Evolutionary conservation across 768 basidiomycete species (phyloP).

Genomic region (Suillus plorans): DNA sequence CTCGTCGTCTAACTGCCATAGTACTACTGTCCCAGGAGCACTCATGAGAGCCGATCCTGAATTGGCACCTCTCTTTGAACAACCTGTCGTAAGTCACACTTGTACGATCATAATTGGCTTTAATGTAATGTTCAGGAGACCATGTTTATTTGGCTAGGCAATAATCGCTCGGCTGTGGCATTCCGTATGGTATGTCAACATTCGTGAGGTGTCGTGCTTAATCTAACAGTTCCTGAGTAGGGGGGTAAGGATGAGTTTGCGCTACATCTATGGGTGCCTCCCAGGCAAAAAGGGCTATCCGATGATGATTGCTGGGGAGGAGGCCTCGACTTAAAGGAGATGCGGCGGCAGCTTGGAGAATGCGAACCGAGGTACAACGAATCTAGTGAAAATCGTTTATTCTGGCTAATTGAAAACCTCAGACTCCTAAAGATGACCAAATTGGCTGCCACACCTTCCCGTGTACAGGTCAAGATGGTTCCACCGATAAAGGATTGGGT

Average conservation of each 20-base stretch:
- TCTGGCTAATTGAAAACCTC: background rate
- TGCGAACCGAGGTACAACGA: conserved; percentile 40
- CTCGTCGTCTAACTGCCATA: conserved; percentile 15
- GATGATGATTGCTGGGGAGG: conserved; percentile 35
- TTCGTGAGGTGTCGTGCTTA: background rate
- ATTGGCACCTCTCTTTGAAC: conserved; percentile 32
- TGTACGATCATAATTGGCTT: too few species aligned
- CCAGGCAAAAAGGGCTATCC: conserved; percentile 29
- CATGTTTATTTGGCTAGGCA: conserved; percentile 20
- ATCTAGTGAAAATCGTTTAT: background rate
- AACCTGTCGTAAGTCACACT: conserved; percentile 17
- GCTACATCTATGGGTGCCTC: conserved; percentile 26
- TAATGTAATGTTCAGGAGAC: conserved; percentile 9
- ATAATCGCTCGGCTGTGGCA: conserved; percentile 20
- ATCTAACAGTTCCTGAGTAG: conserved; percentile 22
- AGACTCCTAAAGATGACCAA: conserved; percentile 40
- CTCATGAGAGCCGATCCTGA: conserved; percentile 41
- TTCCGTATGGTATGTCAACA: conserved; percentile 21
- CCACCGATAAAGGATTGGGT: conserved; percentile 47
- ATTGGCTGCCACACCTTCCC: conserved; percentile 33
- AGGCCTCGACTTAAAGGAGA: conserved; percentile 30
- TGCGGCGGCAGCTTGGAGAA: conserved; percentile 27
- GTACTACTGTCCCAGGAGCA: conserved; percentile 41
- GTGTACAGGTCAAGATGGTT: conserved; percentile 39
- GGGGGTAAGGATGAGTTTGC: conserved; percentile 38